Conservation (phyloP, 2,329 filamentous ascomycete species). For the Sclerotiophoma versabilis region DNA sequence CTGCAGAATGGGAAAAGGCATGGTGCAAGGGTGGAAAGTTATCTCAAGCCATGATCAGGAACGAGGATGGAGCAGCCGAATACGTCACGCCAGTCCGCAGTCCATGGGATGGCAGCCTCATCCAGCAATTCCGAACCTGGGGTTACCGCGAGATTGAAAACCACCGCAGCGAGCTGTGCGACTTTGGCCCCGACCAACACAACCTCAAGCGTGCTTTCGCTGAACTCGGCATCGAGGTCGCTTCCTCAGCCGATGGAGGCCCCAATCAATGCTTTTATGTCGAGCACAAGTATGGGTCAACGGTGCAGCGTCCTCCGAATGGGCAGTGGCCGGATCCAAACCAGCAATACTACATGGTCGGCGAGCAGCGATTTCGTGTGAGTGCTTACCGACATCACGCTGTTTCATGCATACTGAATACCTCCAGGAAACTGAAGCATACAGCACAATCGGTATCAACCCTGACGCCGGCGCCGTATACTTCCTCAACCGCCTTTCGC, state of each 20-base stretch:
- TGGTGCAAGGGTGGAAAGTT: constrained; percentile 20
- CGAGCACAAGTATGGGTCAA: constrained; percentile 19
- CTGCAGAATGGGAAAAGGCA: constrained; percentile 4
- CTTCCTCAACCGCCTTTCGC: constrained; percentile 18
- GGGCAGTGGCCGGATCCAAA: constrained; percentile 8
- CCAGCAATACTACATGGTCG: constrained; percentile 26
- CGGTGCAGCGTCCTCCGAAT: constrained; percentile 8
- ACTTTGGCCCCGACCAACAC: constrained; percentile 7
- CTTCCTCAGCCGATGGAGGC: constrained; percentile 10
- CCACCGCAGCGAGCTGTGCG: constrained; percentile 11
- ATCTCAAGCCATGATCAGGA: constrained; percentile 5
- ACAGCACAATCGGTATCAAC: constrained; percentile 23
- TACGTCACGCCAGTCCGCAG: constrained; percentile 19
- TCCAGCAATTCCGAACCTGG: constrained; percentile 15
- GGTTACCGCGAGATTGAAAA: constrained; percentile 17
- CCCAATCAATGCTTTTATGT: constrained; percentile 23
- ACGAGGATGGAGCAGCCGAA: neutral
- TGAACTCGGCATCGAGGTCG: constrained; percentile 15
- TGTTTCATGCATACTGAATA: neutral
- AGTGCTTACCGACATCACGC: neutral
- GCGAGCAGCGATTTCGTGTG: constrained; percentile 20
- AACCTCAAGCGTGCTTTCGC: constrained; percentile 11
- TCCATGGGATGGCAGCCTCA: constrained; percentile 14
- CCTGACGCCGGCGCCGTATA: constrained; percentile 9
- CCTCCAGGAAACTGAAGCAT: constrained; percentile 20